These are phyloP conservation scores for Pleurotus eryngii DNA, from an alignment of 768 basidiomycete genomes.

Conservation along the genomic window DNA sequence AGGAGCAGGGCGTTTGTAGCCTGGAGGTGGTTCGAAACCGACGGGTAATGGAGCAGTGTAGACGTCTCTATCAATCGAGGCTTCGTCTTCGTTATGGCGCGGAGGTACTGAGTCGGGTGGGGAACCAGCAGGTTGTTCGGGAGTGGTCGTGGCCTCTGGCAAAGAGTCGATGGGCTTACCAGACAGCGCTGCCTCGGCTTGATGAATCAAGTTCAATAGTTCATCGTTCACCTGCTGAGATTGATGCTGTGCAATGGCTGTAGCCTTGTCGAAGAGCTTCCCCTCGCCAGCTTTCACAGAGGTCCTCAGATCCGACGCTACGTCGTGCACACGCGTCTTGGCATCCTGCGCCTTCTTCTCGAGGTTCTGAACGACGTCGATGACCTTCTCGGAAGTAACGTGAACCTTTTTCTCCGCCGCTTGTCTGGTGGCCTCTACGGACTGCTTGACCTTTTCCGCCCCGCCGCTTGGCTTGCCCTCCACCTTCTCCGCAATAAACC, in stretches of 20 bases:
- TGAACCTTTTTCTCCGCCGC: slow-evolving; percentile 31
- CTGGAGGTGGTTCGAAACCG: slow-evolving; percentile 92
- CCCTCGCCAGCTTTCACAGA: slow-evolving; percentile 34
- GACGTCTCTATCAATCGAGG: slow-evolving; percentile 31
- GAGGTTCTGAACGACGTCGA: slow-evolving; percentile 17
- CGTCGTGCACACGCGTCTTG: slow-evolving; percentile 42
- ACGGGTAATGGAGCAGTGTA: slow-evolving; percentile 81
- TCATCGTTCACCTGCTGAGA: slow-evolving; percentile 56
- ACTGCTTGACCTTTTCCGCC: slow-evolving; percentile 29
- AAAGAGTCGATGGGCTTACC: slow-evolving; percentile 33
- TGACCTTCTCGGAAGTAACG: slow-evolving; percentile 34
- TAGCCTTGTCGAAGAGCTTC: slow-evolving; percentile 31
- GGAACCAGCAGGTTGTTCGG: slow-evolving; percentile 23
- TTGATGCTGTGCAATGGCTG: slow-evolving; percentile 41
- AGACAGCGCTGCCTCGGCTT: slow-evolving; percentile 71
- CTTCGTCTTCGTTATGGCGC: slow-evolving; percentile 13
- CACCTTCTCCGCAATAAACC: slow-evolving; percentile 49
- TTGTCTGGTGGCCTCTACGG: slow-evolving; percentile 22
- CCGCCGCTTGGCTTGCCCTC: slow-evolving; percentile 35
- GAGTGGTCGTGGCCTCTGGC: slow-evolving; percentile 17
- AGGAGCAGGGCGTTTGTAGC: slow-evolving; percentile 64
- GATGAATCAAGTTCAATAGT: slow-evolving; percentile 60
- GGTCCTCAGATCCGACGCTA: slow-evolving; percentile 47
- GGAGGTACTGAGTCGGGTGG: slow-evolving; percentile 17
- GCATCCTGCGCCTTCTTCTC: slow-evolving; percentile 22